Evolutionary conservation across 805 yeast genomes (phyloP).

Genomic region (Sugiyamaella boreocaroliniensis): DNA sequence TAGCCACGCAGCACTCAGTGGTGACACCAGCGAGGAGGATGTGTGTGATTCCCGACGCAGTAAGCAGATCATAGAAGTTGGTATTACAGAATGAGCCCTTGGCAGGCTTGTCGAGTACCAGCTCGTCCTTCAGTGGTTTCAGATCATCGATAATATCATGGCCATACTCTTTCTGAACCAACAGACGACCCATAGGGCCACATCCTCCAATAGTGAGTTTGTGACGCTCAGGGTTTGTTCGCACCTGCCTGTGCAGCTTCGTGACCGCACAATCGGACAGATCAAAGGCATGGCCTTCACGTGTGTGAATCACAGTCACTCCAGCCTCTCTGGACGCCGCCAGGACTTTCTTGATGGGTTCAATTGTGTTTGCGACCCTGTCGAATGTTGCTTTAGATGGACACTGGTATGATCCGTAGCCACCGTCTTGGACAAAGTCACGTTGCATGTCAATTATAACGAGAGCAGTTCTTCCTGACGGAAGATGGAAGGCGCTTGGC

Average conservation of each 20-base stretch:
- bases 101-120: conserved; percentile 31
- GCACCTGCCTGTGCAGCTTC: conserved; percentile 25
- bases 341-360: conserved; percentile 21
- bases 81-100: conserved; percentile 32
- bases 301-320: conserved; percentile 28
- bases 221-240: conserved; percentile 22
- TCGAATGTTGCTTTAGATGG: conserved; percentile 26
- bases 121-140: conserved; percentile 25
- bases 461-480: conserved; percentile 25
- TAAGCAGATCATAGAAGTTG: conserved; percentile 26
- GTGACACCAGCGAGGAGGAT: conserved; percentile 30
- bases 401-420: conserved; percentile 28
- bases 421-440: conserved; percentile 29
- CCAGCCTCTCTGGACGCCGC: conserved; percentile 27
- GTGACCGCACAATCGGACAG: conserved; percentile 29
- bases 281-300: conserved; percentile 30
- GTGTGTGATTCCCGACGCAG: conserved; percentile 28
- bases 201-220: conserved; percentile 26
- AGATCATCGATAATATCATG: conserved; percentile 31
- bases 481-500: conserved; percentile 23
- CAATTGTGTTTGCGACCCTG: conserved; percentile 21
- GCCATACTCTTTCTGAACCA: conserved; percentile 31
- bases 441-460: conserved; percentile 32
- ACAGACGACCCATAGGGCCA: conserved; percentile 31
- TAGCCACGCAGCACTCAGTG: conserved; percentile 32